These are phyloP conservation scores for Pseudopyrenochaeta lycopersici DNA, from an alignment of 2,329 filamentous ascomycete genomes.

Conservation along the genomic window DNA sequence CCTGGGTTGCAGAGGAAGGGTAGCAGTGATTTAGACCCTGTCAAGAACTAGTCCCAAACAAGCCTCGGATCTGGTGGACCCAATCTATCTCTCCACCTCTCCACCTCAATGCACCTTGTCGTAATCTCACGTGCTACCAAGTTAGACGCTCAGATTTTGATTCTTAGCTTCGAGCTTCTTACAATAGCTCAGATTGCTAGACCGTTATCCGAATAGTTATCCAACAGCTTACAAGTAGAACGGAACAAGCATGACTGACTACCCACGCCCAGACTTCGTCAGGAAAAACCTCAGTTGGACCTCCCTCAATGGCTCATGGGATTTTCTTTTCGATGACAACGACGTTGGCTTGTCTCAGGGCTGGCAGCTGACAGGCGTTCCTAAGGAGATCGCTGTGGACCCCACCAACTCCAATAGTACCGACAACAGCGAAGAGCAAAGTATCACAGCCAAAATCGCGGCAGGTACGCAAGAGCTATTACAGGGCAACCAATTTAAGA, in stretches of 20 bases:
- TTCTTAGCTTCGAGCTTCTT: not conserved
- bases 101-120: constrained; percentile 7
- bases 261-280: constrained; percentile 73
- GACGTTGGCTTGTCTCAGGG: constrained; percentile 63
- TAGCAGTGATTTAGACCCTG: no score
- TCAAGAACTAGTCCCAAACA: no score
- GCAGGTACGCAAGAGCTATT: constrained; percentile 59
- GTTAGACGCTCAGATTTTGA: not conserved
- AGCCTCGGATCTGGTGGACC: not conserved
- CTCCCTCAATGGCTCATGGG: constrained; percentile 70
- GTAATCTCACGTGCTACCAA: constrained; percentile 13
- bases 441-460: constrained; percentile 59
- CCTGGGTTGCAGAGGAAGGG: not conserved
- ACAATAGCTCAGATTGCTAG: not conserved
- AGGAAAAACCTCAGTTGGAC: constrained; percentile 65
- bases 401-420: constrained; percentile 25
- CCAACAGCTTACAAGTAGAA: not conserved
- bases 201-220: not conserved
- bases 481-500: constrained; percentile 55
- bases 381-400: constrained; percentile 48
- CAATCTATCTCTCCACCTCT: constrained; percentile 17
- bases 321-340: constrained; percentile 71
- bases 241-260: constrained; percentile 39
- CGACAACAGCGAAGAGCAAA: constrained; percentile 40
- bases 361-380: constrained; percentile 66